These are phyloP conservation scores for Irpex sp. DNA, from an alignment of 1,284 basidiomycete genomes.

Conservation along the genomic window DNA sequence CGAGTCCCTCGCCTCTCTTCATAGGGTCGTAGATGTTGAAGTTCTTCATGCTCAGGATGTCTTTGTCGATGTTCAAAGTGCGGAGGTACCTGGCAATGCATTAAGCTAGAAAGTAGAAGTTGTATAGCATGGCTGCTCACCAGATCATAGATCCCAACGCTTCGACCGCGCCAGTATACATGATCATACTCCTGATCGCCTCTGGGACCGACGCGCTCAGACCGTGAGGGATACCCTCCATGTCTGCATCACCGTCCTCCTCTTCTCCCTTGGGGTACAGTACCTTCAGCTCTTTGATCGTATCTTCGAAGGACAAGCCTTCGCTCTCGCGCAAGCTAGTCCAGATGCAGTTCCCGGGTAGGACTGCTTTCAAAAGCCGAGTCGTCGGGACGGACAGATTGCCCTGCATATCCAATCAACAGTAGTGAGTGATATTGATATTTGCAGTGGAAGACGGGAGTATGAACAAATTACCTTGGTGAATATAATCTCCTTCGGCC, in stretches of 20 bases:
- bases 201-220: conserved; percentile 59
- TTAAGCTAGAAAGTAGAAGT: too few species aligned
- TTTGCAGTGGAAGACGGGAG: too few species aligned
- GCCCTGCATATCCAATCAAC: conserved; percentile 54
- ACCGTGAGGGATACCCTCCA: conserved; percentile 32
- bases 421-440: too few species aligned
- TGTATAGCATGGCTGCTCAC: too few species aligned
- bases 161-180: conserved; percentile 65
- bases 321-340: conserved; percentile 80
- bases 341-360: conserved; percentile 82
- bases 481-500: conserved; percentile 91
- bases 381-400: conserved; percentile 78
- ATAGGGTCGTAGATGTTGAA: conserved; percentile 97
- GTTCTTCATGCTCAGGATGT: conserved; percentile 88
- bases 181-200: conserved; percentile 68
- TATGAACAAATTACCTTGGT: conserved; percentile 76
- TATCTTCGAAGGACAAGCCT: conserved; percentile 71
- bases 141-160: conserved; percentile 88
- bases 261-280: conserved; percentile 54
- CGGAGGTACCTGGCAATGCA: too few species aligned
- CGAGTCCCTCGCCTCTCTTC: conserved; percentile 75
- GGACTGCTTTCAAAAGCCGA: conserved; percentile 73
- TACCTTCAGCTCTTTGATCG: conserved; percentile 64
- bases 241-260: conserved; percentile 39
- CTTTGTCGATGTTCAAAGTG: conserved; percentile 90